phyloP scores from a whole-genome alignment of 306 rosid species.

The Rubus parviflorus region DNA sequence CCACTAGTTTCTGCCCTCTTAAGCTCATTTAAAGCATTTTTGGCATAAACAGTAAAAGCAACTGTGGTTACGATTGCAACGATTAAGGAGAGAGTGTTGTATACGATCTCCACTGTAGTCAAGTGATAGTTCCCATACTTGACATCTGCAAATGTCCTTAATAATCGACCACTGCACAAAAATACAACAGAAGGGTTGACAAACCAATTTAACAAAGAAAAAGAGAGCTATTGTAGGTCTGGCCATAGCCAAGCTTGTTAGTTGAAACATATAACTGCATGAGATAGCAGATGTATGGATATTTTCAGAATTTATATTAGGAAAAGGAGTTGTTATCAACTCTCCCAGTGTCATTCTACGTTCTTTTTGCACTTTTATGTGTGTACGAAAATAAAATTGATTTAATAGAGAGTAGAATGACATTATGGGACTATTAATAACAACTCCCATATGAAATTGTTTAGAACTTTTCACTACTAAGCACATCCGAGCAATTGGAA shows the following conservation, averaged over 20 bases:
- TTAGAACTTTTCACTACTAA: background rate
- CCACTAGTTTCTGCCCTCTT: slow-evolving; percentile 48
- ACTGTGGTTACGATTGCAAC: slow-evolving; percentile 71
- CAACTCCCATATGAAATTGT: background rate
- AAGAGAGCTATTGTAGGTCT: background rate
- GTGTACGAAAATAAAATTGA: too few species aligned
- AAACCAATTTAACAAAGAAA: background rate
- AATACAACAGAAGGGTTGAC: background rate
- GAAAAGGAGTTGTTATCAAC: background rate
- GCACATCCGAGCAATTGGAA: background rate
- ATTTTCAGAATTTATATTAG: background rate
- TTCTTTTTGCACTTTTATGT: background rate
- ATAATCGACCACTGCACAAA: slow-evolving; percentile 72
- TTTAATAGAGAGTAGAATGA: too few species aligned
- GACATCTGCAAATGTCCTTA: slow-evolving; percentile 78
- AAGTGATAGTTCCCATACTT: slow-evolving; percentile 74
- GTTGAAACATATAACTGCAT: background rate
- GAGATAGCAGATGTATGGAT: background rate
- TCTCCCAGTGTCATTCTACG: background rate
- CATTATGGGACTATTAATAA: too few species aligned
- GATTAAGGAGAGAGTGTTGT: slow-evolving; percentile 75
- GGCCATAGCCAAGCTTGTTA: background rate
- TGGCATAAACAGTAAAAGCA: slow-evolving; percentile 86
- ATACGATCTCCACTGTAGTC: slow-evolving; percentile 81
- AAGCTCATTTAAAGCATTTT: slow-evolving; percentile 66